These are phyloP conservation scores for Erodium maritimum DNA, from an alignment of 345 rosid genomes.

Conservation along the genomic window DNA sequence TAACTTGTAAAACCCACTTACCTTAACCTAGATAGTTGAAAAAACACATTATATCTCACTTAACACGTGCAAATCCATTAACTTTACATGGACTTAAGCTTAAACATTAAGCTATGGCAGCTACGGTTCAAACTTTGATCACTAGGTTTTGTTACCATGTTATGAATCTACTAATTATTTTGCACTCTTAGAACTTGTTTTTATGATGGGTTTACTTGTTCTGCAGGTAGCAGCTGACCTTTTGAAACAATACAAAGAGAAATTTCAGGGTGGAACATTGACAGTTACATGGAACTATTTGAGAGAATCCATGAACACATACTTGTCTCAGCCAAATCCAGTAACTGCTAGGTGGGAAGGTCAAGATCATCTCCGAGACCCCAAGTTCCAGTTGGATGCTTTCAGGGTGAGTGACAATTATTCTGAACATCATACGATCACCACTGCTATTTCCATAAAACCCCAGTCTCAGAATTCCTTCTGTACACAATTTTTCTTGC, in stretches of 20 bases:
- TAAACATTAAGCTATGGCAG: too few species aligned
- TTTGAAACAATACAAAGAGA: constrained; percentile 78
- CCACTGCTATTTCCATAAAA: too few species aligned
- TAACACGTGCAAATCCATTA: too few species aligned
- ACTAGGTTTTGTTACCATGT: too few species aligned
- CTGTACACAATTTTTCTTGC: constrained; percentile 12
- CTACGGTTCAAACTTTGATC: too few species aligned
- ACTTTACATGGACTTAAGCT: too few species aligned
- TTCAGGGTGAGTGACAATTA: constrained; percentile 56
- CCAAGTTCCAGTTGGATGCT: constrained; percentile 92
- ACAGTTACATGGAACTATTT: constrained; percentile 92
- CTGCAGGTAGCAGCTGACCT: constrained; percentile 87
- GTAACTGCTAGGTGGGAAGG: constrained; percentile 95
- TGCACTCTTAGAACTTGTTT: too few species aligned
- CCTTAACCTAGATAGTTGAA: too few species aligned
- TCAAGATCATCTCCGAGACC: constrained; percentile 79
- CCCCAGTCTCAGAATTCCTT: background rate
- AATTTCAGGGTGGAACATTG: constrained; percentile 87
- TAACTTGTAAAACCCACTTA: too few species aligned
- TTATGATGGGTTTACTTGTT: background rate
- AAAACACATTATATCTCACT: too few species aligned
- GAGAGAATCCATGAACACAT: constrained; percentile 82
- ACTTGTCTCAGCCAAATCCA: constrained; percentile 92
- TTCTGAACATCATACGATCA: background rate
- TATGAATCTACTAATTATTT: too few species aligned